A percentile compares a stretch with the other conserved stretches of the same genome.
These are phyloP conservation scores for Yarrowia deformans DNA, from an alignment of 805 yeast genomes.

Conservation along the genomic window DNA sequence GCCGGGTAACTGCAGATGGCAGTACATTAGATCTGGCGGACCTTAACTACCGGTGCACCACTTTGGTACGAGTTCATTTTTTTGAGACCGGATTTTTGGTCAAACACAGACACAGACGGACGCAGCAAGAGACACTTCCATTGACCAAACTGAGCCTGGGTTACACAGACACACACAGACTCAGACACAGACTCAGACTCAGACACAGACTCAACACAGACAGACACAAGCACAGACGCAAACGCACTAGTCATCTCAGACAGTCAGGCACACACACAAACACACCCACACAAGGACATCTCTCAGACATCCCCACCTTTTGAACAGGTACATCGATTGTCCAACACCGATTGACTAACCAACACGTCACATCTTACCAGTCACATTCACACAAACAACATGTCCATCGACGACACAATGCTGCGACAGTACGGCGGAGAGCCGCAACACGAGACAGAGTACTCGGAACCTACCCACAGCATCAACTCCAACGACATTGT, in stretches of 20 bases:
- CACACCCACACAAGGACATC: not conserved
- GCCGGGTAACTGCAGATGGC: slow-evolving; percentile 22
- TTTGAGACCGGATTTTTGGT: not conserved
- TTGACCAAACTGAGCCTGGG: no score
- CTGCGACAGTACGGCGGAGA: slow-evolving; percentile 38
- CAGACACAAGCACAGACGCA: not conserved
- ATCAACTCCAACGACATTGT: slow-evolving; percentile 60
- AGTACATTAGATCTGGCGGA: slow-evolving; percentile 7
- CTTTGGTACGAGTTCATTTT: not conserved
- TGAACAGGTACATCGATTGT: not conserved
- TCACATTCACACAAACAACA: not conserved
- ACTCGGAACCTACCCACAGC: slow-evolving; percentile 38
- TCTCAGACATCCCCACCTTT: not conserved
- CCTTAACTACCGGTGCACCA: not conserved
- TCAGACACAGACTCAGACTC: not conserved
- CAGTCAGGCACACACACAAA: no score
- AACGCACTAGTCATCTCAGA: not conserved
- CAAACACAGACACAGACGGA: not conserved
- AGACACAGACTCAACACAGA: slow-evolving; percentile 6
- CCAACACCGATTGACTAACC: no score
- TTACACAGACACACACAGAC: no score
- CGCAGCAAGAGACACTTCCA: no score
- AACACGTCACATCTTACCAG: not conserved
- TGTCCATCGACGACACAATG: slow-evolving; percentile 37
- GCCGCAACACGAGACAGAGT: slow-evolving; percentile 36